Base-by-base conservation (phyloP, 2,329 filamentous ascomycete species). In the Volutella citrinella region DNA sequence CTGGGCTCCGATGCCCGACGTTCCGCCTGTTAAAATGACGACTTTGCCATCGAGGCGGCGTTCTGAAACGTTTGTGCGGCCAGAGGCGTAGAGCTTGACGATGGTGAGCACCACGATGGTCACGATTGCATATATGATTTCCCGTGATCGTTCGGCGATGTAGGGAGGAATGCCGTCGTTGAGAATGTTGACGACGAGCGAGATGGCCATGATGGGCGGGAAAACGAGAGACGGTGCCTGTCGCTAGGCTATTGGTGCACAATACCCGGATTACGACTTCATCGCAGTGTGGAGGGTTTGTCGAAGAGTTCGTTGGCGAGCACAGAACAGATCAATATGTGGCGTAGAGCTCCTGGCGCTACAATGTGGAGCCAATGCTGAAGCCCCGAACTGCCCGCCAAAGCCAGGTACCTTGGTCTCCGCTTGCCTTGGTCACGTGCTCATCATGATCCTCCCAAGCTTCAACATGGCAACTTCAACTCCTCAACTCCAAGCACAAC, bases 41-140 rank as follows among this genome's bases (percentile, higher is more conserved):
- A 98, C 88, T 57, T 94, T 94, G 29, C 88, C 89, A 62, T 96
- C 89, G 81, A 98, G 89, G 35, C 84, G 74, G 39, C 87, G 77
- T 57, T 95, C 89, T 17, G 86, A 76, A 25, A 64, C 66, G 61
- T 93, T 96, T 48, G 64, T 68, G 10, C 82, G 76, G 48, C 93
- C 94, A 45, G 79, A 78, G 53, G 83, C 85, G 67, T 84, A 95
- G 54, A 72, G 70, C 70, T 96, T 97, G 29, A 74, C 52, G 19
- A 73, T 40, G 29, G 58, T 56, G 18, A 78, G 48, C 24, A 63
- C 45, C 6, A 59, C 56, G n/a, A 66, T 26, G 25, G 63, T 44
- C 14, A 59, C 53, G 24, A 55, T 49, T 13, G 57, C 47, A 49
- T 70, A 65, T 50, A 65, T 46, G 27, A 77, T 52, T 16, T 56